Evolutionary conservation across 495 filamentous ascomycete species (phyloP), one percentile per base, ranked within the genome.

Genomic region (Aspergillus nidulans): DNA sequence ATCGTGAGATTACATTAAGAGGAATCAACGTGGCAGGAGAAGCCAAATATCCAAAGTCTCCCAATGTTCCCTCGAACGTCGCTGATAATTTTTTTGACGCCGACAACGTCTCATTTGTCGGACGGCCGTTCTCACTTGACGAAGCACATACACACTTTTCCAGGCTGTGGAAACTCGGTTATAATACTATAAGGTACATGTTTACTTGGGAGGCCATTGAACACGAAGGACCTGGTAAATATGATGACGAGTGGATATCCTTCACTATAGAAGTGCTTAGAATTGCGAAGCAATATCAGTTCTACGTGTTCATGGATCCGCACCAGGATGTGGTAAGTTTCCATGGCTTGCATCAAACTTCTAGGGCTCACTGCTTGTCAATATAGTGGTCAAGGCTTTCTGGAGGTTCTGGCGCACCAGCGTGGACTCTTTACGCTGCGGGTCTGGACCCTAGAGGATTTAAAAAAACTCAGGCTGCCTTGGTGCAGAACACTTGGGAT

Each of bases 151-250:
- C 82, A 1, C 94, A 98, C 63, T 96, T 98, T 67, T 81, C 88
- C n/a, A 77, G 91, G 28, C 70, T 98, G 49, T 85, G 86, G 57
- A 87, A 85, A 57, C 96, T 82, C 77, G 94, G 94, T 6, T 98
- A 96, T 70, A 98, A 97, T 69, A 89, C 88, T 1, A 92, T 98
- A 48, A 81, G 94, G 63, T 98, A 98, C 66, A 79, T 98, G 56
- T 98, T 96, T 67, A 97, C 92, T 0, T 98, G 94, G 94, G 94
- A 98, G 68, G 92, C 94, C n/a, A 92, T 98, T 63, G 94, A 98
- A 73, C 85, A 91, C 55, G 85, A 85, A 12, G 94, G 92, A 0
- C 94, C 94, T n/a, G 91, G 91, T 1, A 88, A 78, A 58, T 98
- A 97, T 69, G 94, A 98, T 58, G 88, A 98, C 63, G 88, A 90